A percentile compares a stretch with the other conserved stretches of the same genome.
Evolutionary conservation across 1,284 basidiomycete genomes (phyloP).

Genomic region (Puccinia sorghi): DNA sequence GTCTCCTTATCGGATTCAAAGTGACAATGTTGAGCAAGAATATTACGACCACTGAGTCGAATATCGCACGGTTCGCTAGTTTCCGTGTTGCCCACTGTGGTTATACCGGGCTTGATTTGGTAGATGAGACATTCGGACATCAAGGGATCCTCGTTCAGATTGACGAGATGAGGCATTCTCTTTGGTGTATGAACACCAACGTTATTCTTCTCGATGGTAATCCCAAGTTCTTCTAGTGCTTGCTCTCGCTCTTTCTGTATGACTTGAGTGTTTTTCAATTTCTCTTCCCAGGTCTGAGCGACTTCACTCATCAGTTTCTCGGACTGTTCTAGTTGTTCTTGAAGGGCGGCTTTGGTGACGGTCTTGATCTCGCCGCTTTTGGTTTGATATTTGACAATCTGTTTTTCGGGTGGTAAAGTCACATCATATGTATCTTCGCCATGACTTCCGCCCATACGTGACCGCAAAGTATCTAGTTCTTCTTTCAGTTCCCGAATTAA

Average conservation of each 20-base stretch:
- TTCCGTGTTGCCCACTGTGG: constrained; percentile 79
- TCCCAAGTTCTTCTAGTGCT: constrained; percentile 94
- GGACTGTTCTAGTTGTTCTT: constrained; percentile 92
- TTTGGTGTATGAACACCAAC: constrained; percentile 98
- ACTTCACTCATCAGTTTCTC: constrained; percentile 95
- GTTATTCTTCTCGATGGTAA: constrained; percentile 92
- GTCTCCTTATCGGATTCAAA: constrained; percentile 83
- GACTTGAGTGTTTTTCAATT: constrained; percentile 84
- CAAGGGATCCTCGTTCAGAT: constrained; percentile 64
- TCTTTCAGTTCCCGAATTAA: constrained; percentile 97
- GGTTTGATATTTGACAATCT: constrained; percentile 90
- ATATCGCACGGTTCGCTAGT: constrained; percentile 80
- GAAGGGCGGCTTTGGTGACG: constrained; percentile 92
- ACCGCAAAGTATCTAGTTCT: constrained; percentile 71
- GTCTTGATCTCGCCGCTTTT: constrained; percentile 92
- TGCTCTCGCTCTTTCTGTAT: constrained; percentile 95
- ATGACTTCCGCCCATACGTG: constrained; percentile 53
- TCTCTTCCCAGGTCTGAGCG: constrained; percentile 98
- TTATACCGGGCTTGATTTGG: constrained; percentile 85
- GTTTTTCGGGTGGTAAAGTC: constrained; percentile 84
- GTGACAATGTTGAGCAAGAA: constrained; percentile 85
- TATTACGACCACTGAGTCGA: constrained; percentile 86
- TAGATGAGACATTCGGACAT: constrained; percentile 69
- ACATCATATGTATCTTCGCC: constrained; percentile 80
- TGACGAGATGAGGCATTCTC: constrained; percentile 94